These are phyloP conservation scores for Globisporangium paroecandrum DNA, from an alignment of 352 stramenopile genomes.

Conservation along the genomic window DNA sequence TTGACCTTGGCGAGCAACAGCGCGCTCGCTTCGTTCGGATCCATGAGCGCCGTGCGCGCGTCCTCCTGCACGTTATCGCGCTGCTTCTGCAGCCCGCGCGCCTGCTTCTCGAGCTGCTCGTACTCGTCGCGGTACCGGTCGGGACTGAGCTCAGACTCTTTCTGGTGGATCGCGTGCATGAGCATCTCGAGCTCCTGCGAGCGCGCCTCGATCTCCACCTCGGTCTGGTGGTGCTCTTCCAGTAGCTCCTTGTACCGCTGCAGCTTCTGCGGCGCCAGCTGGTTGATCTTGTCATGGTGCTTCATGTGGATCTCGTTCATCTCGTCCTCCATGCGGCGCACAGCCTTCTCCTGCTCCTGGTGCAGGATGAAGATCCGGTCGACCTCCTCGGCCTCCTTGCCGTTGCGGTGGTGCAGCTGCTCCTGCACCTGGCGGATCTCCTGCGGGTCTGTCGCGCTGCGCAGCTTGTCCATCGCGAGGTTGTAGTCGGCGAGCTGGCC, in stretches of 20 bases:
- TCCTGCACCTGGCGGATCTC: slow-evolving; percentile 73
- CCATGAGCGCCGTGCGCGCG: slow-evolving; percentile 83
- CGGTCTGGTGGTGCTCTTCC: slow-evolving; percentile 66
- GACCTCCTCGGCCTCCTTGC: slow-evolving; percentile 85
- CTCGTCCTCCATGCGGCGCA: slow-evolving; percentile 68
- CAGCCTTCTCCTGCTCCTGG: slow-evolving; percentile 73
- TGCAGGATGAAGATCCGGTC: slow-evolving; percentile 88
- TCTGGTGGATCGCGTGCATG: slow-evolving; percentile 72
- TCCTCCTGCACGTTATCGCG: slow-evolving; percentile 77
- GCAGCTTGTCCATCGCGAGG: slow-evolving; percentile 90
- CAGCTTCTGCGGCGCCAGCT: slow-evolving; percentile 83
- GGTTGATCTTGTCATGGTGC: slow-evolving; percentile 87
- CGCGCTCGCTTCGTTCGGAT: slow-evolving; percentile 80
- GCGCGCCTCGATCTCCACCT: slow-evolving; percentile 72
- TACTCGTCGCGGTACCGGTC: slow-evolving; percentile 79
- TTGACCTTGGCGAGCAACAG: slow-evolving; percentile 86
- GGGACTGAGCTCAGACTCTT: slow-evolving; percentile 63
- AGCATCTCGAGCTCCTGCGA: slow-evolving; percentile 68
- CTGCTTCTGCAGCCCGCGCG: slow-evolving; percentile 70
- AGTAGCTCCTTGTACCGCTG: slow-evolving; percentile 74
- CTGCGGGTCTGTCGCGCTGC: slow-evolving; percentile 57
- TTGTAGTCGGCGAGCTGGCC: slow-evolving; percentile 92
- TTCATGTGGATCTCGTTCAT: slow-evolving; percentile 77
- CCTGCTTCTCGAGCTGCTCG: slow-evolving; percentile 65
- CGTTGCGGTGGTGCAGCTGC: slow-evolving; percentile 67